Evolutionary conservation across 2,329 filamentous ascomycete species (phyloP), one percentile per base, ranked within the genome.

Genomic region (Nemania sp.): DNA sequence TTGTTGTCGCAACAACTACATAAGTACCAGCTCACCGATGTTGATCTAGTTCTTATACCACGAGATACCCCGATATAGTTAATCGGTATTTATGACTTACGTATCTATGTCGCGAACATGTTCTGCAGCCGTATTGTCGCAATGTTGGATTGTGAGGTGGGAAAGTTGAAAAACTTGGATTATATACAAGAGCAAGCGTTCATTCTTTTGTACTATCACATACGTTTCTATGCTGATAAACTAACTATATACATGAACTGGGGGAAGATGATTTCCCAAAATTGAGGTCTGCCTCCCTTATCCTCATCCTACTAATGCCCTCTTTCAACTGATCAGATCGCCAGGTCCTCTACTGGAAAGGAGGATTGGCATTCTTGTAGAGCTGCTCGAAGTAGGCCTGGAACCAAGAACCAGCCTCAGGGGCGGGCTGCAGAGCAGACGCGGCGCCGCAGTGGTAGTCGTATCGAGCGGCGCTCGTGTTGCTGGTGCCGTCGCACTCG

Each of bases 321-420:
- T 37, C 17, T 20, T 17, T 32, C 45, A 12, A 49, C 20, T 4
- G n/a, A 43, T 32, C 32, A 17, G 4, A 39, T 17, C 10, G 9
- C 5, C n/a, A 5, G 1, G 42, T 25, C 15, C 1, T 51, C 63
- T 57, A 70, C 32, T 48, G 29, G 66, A 84, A 83, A 12, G 81
- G 70, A n/a, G 83, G 83, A 69, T 83, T 81, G 56, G 83, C 81
- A 65, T 85, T 85, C 56, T 75, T 78, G 57, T 85, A 77, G 1
- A 86, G 75, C 73, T 83, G 81, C 72, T 79, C 81, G 65, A 86
- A 85, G 75, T 86, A 86, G 15, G 79, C 81, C 73, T 86, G 76
- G 75, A 89, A 89, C 88, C 88, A 91, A 9, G 79, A 76, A 32
- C 89, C 88, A 10, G 89, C 88, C 74, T 91, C 86, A 32, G 88